Conservation (phyloP, 108 stramenopile genomes). For the Cyclostephanos tholiformis region DNA sequence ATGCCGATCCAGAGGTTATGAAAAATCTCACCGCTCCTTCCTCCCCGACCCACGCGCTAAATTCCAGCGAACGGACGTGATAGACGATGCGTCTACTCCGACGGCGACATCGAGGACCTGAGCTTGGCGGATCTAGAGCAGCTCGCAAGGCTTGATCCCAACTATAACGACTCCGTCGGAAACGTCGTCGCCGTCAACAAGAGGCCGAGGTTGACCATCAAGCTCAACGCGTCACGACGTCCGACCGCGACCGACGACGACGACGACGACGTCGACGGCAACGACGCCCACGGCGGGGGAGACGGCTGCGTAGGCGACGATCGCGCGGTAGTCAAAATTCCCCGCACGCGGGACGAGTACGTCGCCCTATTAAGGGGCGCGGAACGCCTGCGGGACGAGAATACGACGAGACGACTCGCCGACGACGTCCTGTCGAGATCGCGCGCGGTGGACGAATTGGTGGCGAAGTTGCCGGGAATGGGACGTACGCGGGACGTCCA, state of each 20-base stretch:
- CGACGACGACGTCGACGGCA: conserved; percentile 26
- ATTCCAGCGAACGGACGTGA: conserved; percentile 20
- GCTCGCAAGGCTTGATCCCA: conserved; percentile 37
- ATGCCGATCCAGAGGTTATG: background rate
- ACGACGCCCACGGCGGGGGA: conserved; percentile 24
- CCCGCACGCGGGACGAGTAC: conserved; percentile 62
- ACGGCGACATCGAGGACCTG: conserved; percentile 44
- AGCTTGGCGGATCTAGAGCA: conserved; percentile 31
- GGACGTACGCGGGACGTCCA: conserved; percentile 69
- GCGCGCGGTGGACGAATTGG: conserved; percentile 68
- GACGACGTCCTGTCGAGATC: conserved; percentile 71
- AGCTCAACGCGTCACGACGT: conserved; percentile 20
- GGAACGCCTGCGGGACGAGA: conserved; percentile 66
- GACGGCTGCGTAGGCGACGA: conserved; percentile 2
- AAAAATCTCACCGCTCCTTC: background rate
- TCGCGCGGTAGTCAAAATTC: conserved; percentile 20
- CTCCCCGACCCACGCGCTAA: background rate
- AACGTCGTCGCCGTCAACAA: background rate
- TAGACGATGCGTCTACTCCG: conserved; percentile 35
- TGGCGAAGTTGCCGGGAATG: conserved; percentile 75
- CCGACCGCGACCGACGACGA: background rate
- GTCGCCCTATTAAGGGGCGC: conserved; percentile 52
- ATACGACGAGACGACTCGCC: conserved; percentile 58
- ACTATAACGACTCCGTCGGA: background rate
- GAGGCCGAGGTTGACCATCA: conserved; percentile 40